Evolutionary conservation across 768 basidiomycete genomes (phyloP).

Genomic region (Macrolepiota albuminosa): DNA sequence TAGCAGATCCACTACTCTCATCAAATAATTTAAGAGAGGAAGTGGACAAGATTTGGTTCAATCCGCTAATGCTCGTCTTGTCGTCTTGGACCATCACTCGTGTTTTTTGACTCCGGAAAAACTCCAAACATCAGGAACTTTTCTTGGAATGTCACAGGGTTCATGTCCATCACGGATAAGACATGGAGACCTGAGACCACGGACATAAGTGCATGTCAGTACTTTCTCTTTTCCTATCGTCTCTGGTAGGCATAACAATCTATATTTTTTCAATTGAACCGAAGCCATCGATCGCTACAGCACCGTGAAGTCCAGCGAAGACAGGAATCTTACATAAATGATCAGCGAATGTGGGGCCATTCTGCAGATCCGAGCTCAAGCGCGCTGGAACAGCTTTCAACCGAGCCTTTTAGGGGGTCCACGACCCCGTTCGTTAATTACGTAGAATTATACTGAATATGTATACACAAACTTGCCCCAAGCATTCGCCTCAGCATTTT

Average conservation of each 20-base stretch:
- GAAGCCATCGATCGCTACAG: background rate
- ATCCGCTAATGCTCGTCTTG: background rate
- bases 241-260: background rate
- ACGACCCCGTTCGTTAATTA: background rate
- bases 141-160: background rate
- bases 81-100: no score
- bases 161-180: background rate
- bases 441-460: constrained; percentile 3
- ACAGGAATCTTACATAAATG: background rate
- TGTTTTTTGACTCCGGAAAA: background rate
- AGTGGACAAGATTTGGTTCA: background rate
- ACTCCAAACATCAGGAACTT: background rate
- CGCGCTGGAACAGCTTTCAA: background rate
- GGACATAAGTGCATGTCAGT: background rate
- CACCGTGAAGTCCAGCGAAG: background rate
- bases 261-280: background rate
- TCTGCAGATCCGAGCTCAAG: background rate
- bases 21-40: background rate
- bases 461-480: background rate
- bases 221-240: background rate
- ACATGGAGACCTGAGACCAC: background rate
- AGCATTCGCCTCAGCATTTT: constrained; percentile 4
- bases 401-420: background rate
- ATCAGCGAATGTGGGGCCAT: background rate
- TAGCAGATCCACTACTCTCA: background rate